Percentiles rank a stretch among this genome's conserved stretches.
phyloP scores from a whole-genome alignment of 371 early-diverging fungal genomes.

The Actinomortierella wolfii region DNA sequence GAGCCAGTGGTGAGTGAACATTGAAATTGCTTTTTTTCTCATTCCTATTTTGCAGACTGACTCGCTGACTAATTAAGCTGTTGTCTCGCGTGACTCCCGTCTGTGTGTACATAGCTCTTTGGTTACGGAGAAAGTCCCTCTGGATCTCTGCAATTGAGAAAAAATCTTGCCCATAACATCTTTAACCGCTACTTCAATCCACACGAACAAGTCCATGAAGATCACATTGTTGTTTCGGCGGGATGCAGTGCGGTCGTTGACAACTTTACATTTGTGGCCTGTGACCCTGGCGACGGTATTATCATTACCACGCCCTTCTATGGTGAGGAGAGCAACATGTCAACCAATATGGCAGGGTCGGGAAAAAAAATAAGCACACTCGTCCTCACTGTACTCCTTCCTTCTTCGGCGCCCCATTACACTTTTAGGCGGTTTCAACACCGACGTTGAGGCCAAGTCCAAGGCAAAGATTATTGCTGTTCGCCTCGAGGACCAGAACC shows the following conservation, averaged over 20 bases:
- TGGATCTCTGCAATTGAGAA: constrained; percentile 60
- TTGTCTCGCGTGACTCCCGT: too few species aligned
- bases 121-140: constrained; percentile 51
- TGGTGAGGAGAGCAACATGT: constrained; percentile 24
- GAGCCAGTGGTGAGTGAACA: too few species aligned
- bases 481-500: constrained; percentile 41
- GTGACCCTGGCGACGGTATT: constrained; percentile 76
- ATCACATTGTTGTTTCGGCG: constrained; percentile 63
- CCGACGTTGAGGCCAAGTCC: constrained; percentile 59
- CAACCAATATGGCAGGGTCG: neutral
- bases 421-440: constrained; percentile 61
- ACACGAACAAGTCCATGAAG: constrained; percentile 41
- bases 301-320: constrained; percentile 77
- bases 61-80: too few species aligned
- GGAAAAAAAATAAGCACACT: neutral
- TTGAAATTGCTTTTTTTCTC: too few species aligned
- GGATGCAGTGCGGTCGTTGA: constrained; percentile 75
- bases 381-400: neutral
- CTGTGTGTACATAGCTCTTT: constrained; percentile 47
- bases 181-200: constrained; percentile 67
- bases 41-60: too few species aligned
- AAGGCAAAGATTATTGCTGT: constrained; percentile 56
- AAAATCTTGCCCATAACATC: constrained; percentile 53
- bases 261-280: constrained; percentile 59
- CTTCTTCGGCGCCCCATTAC: neutral